phyloP scores from a whole-genome alignment of 202 grass and related monocot genomes.

The Cymbopogon flexuosus region DNA sequence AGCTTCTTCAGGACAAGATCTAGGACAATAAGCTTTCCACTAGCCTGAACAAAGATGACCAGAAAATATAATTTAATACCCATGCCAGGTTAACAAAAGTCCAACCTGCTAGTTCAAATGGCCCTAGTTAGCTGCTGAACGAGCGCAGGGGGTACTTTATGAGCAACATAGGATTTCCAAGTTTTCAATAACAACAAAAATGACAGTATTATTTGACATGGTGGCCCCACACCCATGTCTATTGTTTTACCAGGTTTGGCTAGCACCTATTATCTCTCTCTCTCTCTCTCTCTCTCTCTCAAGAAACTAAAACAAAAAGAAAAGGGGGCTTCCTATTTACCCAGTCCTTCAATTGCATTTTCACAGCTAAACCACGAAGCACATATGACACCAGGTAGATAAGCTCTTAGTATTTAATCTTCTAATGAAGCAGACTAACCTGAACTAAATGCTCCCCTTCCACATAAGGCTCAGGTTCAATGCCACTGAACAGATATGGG shows the following conservation, averaged over 20 bases:
- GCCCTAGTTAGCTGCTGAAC: neutral
- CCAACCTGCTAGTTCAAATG: neutral
- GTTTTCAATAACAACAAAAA: neutral
- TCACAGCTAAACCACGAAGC: neutral
- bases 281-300: neutral
- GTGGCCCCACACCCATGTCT: neutral
- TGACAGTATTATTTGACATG: neutral
- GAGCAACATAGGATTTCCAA: neutral
- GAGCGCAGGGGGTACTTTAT: neutral
- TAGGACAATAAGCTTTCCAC: slow-evolving; percentile 84
- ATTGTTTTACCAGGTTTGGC: neutral
- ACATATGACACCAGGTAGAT: neutral
- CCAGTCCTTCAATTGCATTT: neutral
- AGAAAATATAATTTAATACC: slow-evolving; percentile 20
- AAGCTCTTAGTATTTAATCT: slow-evolving; percentile 5
- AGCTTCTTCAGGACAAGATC: slow-evolving; percentile 83
- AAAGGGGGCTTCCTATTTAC: neutral
- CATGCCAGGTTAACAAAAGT: neutral
- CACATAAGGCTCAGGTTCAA: slow-evolving; percentile 88
- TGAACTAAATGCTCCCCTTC: slow-evolving; percentile 96
- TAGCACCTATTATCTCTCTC: too few relatives aligned
- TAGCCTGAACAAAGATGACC: slow-evolving; percentile 55
- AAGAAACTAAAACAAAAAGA: neutral
- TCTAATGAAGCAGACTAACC: slow-evolving; percentile 37
- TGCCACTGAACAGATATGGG: slow-evolving; percentile 90